These are phyloP conservation scores for Rutstroemia sydowiana DNA, from an alignment of 2,329 filamentous ascomycete genomes.

Conservation along the genomic window DNA sequence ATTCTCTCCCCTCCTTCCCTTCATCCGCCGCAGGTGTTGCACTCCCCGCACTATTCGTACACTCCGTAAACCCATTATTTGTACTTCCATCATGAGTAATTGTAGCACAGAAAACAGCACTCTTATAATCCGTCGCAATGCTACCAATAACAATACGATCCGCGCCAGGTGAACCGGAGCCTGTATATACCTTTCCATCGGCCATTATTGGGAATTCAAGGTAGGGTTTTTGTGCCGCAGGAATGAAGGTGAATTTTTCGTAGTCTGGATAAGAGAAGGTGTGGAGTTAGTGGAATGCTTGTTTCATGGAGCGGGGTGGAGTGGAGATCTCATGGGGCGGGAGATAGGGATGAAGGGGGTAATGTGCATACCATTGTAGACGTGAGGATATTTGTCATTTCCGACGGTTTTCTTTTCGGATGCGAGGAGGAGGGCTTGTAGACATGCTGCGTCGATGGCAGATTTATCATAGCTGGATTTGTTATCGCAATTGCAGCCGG, in stretches of 20 bases:
- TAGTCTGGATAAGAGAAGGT: conserved; percentile 18
- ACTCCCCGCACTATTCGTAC: conserved; percentile 20
- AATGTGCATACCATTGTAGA: conserved; percentile 26
- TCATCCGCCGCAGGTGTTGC: conserved; percentile 6
- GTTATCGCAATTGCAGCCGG: conserved; percentile 21
- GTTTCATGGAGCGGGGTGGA: too few species aligned
- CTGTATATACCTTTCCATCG: conserved; percentile 18
- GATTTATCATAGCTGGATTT: conserved; percentile 21
- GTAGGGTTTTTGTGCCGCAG: conserved; percentile 25
- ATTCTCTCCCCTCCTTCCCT: conserved; percentile 11
- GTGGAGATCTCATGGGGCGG: too few species aligned
- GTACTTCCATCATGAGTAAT: conserved; percentile 28
- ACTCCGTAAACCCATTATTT: conserved; percentile 28
- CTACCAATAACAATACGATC: conserved; percentile 29
- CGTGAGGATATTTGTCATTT: conserved; percentile 28
- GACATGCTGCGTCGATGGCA: conserved; percentile 23
- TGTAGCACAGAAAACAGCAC: conserved; percentile 27
- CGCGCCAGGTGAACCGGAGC: conserved; percentile 24
- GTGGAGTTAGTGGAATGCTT: background rate
- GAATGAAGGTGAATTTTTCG: conserved; percentile 28
- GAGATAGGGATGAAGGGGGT: background rate
- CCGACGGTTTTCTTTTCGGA: conserved; percentile 23
- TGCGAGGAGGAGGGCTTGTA: conserved; percentile 22
- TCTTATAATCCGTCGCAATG: conserved; percentile 24
- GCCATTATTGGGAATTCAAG: conserved; percentile 29